Conservation (phyloP, 23 red algal species). For the Pyropia yezoensis region DNA sequence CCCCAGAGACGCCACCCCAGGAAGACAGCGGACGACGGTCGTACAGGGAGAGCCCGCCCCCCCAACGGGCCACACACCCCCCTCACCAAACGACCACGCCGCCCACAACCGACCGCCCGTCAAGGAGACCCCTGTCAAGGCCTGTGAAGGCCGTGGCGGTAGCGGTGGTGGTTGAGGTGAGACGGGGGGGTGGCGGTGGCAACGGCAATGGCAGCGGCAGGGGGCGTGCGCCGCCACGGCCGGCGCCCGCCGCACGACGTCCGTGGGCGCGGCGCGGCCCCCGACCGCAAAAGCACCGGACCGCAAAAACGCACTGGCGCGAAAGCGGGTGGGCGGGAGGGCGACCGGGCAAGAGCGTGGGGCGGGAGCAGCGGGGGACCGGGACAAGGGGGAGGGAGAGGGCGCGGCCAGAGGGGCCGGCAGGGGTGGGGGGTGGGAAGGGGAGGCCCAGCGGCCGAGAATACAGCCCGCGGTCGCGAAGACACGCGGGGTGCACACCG, state of each 20-base stretch:
- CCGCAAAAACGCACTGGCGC: neutral
- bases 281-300: neutral
- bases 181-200: neutral
- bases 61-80: too few species aligned
- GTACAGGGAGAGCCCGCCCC: too few species aligned
- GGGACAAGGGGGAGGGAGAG: neutral
- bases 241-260: neutral
- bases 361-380: neutral
- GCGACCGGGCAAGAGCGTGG: neutral
- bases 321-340: neutral
- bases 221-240: neutral
- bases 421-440: neutral
- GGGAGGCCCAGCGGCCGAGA: neutral
- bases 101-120: too few species aligned
- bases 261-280: neutral
- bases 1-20: too few species aligned
- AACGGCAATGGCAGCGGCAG: neutral
- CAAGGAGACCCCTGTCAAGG: conserved; percentile 10
- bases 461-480: neutral
- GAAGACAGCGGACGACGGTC: too few species aligned
- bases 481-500: conserved; percentile 1
- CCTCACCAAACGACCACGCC: too few species aligned
- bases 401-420: neutral
- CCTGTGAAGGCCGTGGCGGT: neutral
- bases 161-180: neutral